These are phyloP conservation scores for Penicillium crystallinum DNA, from an alignment of 495 filamentous ascomycete species.

Conservation along the genomic window DNA sequence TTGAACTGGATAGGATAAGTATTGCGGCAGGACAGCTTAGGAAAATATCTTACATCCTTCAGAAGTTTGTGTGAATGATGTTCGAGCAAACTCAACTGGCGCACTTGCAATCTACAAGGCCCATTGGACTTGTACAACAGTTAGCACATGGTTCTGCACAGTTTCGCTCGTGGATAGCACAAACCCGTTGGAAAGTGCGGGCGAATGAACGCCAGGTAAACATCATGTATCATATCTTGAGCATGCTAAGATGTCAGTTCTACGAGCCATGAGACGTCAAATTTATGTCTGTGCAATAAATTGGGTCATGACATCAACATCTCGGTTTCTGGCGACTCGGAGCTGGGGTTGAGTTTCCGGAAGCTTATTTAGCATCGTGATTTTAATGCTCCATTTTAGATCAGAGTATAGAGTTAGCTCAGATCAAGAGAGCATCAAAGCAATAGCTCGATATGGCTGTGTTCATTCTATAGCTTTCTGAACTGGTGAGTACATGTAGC, in stretches of 20 bases:
- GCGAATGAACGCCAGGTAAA: background rate
- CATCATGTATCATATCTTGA: background rate
- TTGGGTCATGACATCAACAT: conserved; percentile 7
- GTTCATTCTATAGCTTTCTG: no score
- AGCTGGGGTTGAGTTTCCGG: conserved; percentile 3
- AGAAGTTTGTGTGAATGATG: conserved; percentile 27
- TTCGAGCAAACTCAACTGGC: conserved; percentile 22
- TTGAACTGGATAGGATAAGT: conserved; percentile 18
- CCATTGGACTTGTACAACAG: conserved; percentile 1
- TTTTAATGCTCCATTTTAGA: no score
- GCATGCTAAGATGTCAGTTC: background rate
- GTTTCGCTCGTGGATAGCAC: background rate
- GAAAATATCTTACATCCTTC: conserved; percentile 14
- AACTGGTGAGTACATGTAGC: no score
- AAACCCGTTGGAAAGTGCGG: background rate
- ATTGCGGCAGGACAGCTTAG: background rate
- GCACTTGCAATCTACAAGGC: conserved; percentile 12
- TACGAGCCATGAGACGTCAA: background rate
- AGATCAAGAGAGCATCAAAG: no score
- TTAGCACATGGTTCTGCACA: background rate
- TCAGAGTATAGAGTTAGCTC: no score
- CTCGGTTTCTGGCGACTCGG: background rate
- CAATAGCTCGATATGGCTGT: no score
- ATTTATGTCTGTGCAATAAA: background rate
- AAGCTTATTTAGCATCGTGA: background rate